Base-by-base conservation (phyloP, 1,139 yeast species). In the Nakaseomyces kungkrabaensis region DNA sequence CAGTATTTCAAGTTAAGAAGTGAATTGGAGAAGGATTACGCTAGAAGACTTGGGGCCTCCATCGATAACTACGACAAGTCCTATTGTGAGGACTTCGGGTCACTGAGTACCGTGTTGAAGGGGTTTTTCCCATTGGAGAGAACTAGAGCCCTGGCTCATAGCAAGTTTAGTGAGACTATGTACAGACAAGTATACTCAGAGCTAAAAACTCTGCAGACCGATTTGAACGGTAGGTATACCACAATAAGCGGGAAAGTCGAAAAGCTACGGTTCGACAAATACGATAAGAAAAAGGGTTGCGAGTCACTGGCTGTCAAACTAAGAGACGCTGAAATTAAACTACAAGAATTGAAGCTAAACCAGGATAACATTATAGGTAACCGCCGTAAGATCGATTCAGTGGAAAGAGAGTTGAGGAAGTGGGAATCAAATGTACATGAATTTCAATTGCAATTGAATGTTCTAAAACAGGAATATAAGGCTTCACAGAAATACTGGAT, bases 211-310 rank as follows among this genome's bases (percentile, higher is more conserved):
- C 59, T 61, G 38, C 42, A 56, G n/a, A 55, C 57, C 45, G 58
- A 63, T 37, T 45, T 59, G 38, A 59, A 58, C 43, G 66, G 68
- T 9, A 58, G 62, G 11, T 81, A 82, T 60, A 79, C 81, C 52
- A 83, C 85, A 51, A 72, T 94, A n/a, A 75, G 90, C 38, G 81
- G 90, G 73, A 96, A 95, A 25, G 79, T 80, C 53, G 96, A 89
- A 61, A 76, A 56, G 37, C 46, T 65, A 41, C 54, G 66, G 46
- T 45, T 54, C 34, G 67, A 63, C 49, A 65, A 65, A 45, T 56
- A 52, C 32, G 61, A 61, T 37, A 65, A 65, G 51, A 54, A 55
- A 46, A 63, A 60, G 51, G 62, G 63, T 22, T 60, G 63, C 43
- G 60, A 60, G 34, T 60, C 59, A 9, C 45, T 66, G 41, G 46